Conservation (phyloP, 768 basidiomycete species). For the Grammothele lineata region DNA sequence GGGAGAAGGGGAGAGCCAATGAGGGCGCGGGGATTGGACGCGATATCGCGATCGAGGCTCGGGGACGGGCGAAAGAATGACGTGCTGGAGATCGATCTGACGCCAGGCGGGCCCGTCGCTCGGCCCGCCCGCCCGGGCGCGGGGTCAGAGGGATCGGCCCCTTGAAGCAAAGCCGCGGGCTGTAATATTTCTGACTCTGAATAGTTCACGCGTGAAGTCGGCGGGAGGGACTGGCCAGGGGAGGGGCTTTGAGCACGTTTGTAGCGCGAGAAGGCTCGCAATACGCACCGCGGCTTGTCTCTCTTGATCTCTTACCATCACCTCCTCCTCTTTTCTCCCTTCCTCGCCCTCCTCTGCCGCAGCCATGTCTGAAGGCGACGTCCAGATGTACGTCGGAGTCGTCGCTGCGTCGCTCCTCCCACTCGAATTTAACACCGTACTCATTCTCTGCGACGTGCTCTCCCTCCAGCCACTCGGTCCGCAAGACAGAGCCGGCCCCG, state of each 20-base stretch:
- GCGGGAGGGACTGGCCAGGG: too few relatives aligned
- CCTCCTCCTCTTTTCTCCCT: conserved; percentile 1
- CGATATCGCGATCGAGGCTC: conserved; percentile 5
- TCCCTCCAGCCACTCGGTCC: conserved; percentile 35
- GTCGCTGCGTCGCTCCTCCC: too few relatives aligned
- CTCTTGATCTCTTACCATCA: not conserved
- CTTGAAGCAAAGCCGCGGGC: too few relatives aligned
- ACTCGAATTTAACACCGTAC: too few relatives aligned
- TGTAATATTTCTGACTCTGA: too few relatives aligned
- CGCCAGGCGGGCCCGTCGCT: conserved; percentile 3
- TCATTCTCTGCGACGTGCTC: conserved; percentile 1
- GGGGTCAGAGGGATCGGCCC: too few relatives aligned
- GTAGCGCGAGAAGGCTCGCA: too few relatives aligned
- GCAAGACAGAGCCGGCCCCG: conserved; percentile 30
- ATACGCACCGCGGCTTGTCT: too few relatives aligned
- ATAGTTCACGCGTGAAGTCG: too few relatives aligned
- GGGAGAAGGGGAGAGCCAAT: conserved; percentile 8
- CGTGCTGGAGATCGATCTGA: conserved; percentile 23
- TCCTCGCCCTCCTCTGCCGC: conserved; percentile 4
- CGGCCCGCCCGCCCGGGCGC: conserved; percentile 6
- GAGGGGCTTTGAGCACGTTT: too few relatives aligned
- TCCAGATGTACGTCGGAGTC: conserved; percentile 63
- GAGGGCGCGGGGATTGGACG: conserved; percentile 6
- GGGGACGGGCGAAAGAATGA: conserved; percentile 7
- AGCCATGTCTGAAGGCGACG: conserved; percentile 47